Evolutionary conservation across 169 alveolate genomes (phyloP).

Genomic region (Plasmodium coatneyi): DNA sequence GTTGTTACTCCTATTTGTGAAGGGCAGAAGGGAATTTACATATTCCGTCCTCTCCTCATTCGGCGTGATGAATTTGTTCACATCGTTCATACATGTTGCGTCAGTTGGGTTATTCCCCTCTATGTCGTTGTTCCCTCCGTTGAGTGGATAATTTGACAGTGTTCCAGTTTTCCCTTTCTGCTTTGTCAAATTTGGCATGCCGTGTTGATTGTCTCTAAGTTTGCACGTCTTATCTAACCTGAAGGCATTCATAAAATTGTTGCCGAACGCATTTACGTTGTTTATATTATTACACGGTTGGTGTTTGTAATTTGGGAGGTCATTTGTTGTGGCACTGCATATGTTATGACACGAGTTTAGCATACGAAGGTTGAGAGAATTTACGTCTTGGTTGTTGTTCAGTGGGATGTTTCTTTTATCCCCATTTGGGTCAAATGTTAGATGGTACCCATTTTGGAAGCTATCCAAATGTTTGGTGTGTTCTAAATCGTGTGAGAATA

Average conservation of each 20-base stretch:
- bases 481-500: conserved; percentile 7
- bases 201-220: not conserved
- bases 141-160: not conserved
- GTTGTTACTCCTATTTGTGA: not conserved
- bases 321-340: not conserved
- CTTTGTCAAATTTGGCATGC: not conserved
- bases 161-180: not conserved
- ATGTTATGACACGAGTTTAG: not conserved
- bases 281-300: not conserved
- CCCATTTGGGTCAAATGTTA: not conserved
- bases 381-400: not conserved
- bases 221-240: not conserved
- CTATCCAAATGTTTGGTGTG: not conserved
- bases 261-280: not conserved
- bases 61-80: not conserved
- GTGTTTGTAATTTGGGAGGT: not conserved
- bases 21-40: not conserved
- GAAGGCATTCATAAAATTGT: not conserved
- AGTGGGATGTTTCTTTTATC: not conserved
- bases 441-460: conserved; percentile 1
- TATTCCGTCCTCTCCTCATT: conserved; percentile 3
- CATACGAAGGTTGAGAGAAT: not conserved
- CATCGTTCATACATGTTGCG: not conserved
- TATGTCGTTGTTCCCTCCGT: not conserved
- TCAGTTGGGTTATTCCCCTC: not conserved